These are phyloP conservation scores for Penicillium subrubescens DNA, from an alignment of 495 filamentous ascomycete genomes.

Conservation along the genomic window DNA sequence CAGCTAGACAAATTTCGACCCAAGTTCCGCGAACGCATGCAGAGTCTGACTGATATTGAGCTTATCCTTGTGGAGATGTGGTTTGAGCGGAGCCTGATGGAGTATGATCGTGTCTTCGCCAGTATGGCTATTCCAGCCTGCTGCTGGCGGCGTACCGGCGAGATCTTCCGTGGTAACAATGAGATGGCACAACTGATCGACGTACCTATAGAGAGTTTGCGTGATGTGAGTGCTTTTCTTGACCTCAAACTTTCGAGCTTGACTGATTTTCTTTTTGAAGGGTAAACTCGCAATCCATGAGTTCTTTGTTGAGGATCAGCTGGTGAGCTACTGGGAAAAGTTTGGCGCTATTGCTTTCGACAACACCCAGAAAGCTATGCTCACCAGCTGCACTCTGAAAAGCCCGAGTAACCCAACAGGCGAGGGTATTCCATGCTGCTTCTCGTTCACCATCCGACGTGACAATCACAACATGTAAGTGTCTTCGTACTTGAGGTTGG, in stretches of 20 bases:
- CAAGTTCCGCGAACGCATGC: slow-evolving; percentile 94
- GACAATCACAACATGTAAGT: slow-evolving; percentile 97
- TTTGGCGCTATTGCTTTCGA: slow-evolving; percentile 99
- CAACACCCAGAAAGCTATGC: slow-evolving; percentile 90
- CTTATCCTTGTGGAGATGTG: slow-evolving; percentile 96
- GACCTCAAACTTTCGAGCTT: background rate
- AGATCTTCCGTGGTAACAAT: slow-evolving; percentile 97
- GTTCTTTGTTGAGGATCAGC: slow-evolving; percentile 88
- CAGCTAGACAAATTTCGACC: slow-evolving; percentile 92
- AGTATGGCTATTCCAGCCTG: slow-evolving; percentile 99
- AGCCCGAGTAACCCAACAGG: slow-evolving; percentile 73
- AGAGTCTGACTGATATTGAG: slow-evolving; percentile 86
- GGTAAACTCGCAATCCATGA: slow-evolving; percentile 95
- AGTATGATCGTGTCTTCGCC: slow-evolving; percentile 97
- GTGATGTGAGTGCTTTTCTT: slow-evolving; percentile 68
- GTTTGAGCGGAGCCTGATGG: slow-evolving; percentile 93
- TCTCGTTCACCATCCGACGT: slow-evolving; percentile 93
- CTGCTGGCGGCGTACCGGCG: slow-evolving; percentile 94
- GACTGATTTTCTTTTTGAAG: slow-evolving; percentile 42
- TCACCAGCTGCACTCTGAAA: slow-evolving; percentile 91
- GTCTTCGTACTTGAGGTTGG: background rate
- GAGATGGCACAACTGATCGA: slow-evolving; percentile 98
- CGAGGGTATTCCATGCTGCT: slow-evolving; percentile 87
- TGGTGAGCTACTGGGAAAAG: slow-evolving; percentile 98
- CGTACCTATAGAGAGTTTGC: slow-evolving; percentile 84